Evolutionary conservation across 2,329 filamentous ascomycete genomes (phyloP).

Genomic region (Bipolaris sorokiniana): DNA sequence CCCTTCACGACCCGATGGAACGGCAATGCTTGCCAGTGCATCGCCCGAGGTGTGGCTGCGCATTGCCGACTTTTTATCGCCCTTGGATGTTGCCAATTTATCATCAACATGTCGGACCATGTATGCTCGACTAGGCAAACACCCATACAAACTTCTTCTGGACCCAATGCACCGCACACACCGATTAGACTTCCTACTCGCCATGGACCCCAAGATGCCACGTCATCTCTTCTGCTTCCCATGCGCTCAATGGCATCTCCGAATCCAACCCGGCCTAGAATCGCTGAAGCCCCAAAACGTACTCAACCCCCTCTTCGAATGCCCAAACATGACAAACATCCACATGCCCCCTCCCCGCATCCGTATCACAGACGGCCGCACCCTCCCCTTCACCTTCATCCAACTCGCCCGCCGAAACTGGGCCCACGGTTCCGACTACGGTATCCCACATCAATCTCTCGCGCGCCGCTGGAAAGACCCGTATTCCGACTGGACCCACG

Average conservation of each 20-base stretch:
- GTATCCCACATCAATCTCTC: conserved; percentile 47
- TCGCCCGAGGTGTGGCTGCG: conserved; percentile 38
- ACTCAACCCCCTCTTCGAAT: conserved; percentile 63
- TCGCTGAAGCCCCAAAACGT: conserved; percentile 60
- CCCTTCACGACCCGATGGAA: conserved; percentile 31
- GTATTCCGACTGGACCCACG: conserved; percentile 60
- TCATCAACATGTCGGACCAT: conserved; percentile 39
- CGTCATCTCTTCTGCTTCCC: conserved; percentile 65
- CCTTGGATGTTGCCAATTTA: conserved; percentile 37
- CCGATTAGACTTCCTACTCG: conserved; percentile 58
- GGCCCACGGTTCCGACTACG: conserved; percentile 54
- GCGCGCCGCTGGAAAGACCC: conserved; percentile 61
- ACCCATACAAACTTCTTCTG: conserved; percentile 30
- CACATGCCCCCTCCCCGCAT: conserved; percentile 60
- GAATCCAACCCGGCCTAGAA: conserved; percentile 61
- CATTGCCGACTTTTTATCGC: conserved; percentile 34
- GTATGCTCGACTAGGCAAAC: conserved; percentile 31
- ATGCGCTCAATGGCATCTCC: conserved; percentile 62
- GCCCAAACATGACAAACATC: conserved; percentile 60
- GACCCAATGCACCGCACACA: conserved; percentile 54
- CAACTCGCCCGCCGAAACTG: conserved; percentile 62
- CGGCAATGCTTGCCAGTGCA: conserved; percentile 25
- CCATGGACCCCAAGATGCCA: conserved; percentile 59
- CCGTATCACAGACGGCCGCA: conserved; percentile 56
- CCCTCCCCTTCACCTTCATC: conserved; percentile 64